Conservation (phyloP, 768 basidiomycete genomes). For the Galerina sulciceps region DNA sequence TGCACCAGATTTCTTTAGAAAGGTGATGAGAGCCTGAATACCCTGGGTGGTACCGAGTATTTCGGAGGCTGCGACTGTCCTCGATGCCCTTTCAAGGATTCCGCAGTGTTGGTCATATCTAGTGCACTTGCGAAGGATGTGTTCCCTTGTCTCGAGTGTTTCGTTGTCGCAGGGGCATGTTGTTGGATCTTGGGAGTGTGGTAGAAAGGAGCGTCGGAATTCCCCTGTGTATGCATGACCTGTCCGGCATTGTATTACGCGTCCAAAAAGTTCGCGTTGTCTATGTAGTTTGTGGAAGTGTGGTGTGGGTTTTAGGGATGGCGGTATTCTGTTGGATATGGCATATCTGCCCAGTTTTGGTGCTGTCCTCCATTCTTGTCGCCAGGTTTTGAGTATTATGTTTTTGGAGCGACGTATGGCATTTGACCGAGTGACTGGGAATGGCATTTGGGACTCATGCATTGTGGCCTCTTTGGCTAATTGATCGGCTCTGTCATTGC, state of each 20-base stretch:
- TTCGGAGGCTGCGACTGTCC: too few species aligned
- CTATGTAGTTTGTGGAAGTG: too few species aligned
- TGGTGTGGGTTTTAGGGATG: too few species aligned
- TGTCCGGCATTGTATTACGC: conserved; percentile 26
- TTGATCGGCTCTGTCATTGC: conserved; percentile 27
- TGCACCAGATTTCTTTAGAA: too few species aligned
- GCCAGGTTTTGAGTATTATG: conserved; percentile 12
- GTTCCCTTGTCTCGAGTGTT: conserved; percentile 22
- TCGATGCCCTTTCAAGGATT: too few species aligned
- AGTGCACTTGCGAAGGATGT: too few species aligned
- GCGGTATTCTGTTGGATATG: too few species aligned
- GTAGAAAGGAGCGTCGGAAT: conserved; percentile 25
- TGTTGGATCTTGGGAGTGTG: conserved; percentile 6
- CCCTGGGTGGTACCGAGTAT: too few species aligned
- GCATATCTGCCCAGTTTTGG: too few species aligned
- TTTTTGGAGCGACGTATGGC: conserved; percentile 15
- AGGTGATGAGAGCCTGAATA: too few species aligned
- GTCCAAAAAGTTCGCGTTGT: too few species aligned
- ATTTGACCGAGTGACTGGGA: conserved; percentile 14
- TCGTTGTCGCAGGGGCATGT: conserved; percentile 28
- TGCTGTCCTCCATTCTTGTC: conserved; percentile 14
- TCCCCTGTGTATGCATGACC: conserved; percentile 31
- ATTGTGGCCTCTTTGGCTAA: conserved; percentile 26
- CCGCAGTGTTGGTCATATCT: too few species aligned
- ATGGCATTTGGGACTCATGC: background rate